phyloP scores from a whole-genome alignment of 306 rosid genomes.

The Rosa multiflora region DNA sequence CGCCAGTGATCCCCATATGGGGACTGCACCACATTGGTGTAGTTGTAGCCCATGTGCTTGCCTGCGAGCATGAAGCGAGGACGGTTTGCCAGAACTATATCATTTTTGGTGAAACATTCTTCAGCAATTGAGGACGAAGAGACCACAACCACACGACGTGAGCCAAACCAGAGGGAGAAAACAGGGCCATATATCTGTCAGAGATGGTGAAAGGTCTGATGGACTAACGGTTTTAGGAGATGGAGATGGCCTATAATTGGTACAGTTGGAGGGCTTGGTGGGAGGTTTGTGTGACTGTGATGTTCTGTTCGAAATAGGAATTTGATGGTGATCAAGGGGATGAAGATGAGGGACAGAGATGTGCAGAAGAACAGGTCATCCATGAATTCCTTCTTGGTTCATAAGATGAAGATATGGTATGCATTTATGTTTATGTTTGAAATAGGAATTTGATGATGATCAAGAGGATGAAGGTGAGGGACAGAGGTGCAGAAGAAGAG shows the following conservation, averaged over 20 bases:
- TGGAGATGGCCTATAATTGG: slow-evolving; percentile 68
- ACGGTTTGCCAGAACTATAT: slow-evolving; percentile 53
- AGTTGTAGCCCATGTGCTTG: slow-evolving; percentile 47
- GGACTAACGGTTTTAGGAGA: slow-evolving; percentile 38
- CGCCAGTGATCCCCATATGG: slow-evolving; percentile 83
- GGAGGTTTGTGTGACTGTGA: slow-evolving; percentile 29
- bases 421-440: too few relatives aligned
- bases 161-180: slow-evolving; percentile 33
- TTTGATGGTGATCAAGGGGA: slow-evolving; percentile 23
- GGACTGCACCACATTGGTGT: slow-evolving; percentile 28
- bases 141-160: slow-evolving; percentile 37
- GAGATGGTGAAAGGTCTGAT: slow-evolving; percentile 33
- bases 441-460: slow-evolving; percentile 19
- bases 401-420: neutral
- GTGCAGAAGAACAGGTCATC: neutral
- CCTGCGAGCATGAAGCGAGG: slow-evolving; percentile 1
- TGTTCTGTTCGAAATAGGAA: slow-evolving; percentile 18
- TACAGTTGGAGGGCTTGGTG: slow-evolving; percentile 50
- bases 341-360: slow-evolving; percentile 10
- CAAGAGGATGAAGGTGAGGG: slow-evolving; percentile 13
- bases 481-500: neutral
- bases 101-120: slow-evolving; percentile 75
- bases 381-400: neutral
- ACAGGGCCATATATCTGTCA: slow-evolving; percentile 45
- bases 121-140: slow-evolving; percentile 46